Conservation (phyloP, 2,329 filamentous ascomycete genomes). For the Aschersonia sp. region DNA sequence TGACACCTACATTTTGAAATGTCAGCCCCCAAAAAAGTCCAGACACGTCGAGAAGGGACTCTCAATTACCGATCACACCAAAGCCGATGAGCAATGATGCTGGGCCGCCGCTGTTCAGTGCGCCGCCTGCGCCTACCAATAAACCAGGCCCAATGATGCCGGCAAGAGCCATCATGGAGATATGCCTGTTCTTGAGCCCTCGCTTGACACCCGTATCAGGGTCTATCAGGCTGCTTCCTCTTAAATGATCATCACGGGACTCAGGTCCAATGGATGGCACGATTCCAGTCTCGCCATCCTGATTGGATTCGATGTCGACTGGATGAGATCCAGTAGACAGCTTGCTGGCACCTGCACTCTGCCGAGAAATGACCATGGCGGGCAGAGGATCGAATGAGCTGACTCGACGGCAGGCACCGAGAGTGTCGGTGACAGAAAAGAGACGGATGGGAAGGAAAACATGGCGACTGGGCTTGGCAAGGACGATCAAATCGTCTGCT, state of each 20-base stretch:
- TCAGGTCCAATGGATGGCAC: too few species aligned
- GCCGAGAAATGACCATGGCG: too few species aligned
- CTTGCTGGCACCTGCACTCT: too few species aligned
- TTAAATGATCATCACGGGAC: neutral
- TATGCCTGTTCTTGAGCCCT: slow-evolving; percentile 52
- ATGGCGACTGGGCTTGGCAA: too few species aligned
- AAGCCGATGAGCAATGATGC: slow-evolving; percentile 63
- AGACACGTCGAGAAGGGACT: neutral
- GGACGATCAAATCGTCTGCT: too few species aligned
- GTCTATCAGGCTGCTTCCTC: slow-evolving; percentile 33
- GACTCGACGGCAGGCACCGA: too few species aligned
- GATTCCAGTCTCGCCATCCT: too few species aligned
- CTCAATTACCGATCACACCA: slow-evolving; percentile 38
- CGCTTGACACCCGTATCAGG: slow-evolving; percentile 52
- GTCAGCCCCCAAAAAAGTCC: neutral
- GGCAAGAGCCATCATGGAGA: slow-evolving; percentile 51
- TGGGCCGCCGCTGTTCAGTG: slow-evolving; percentile 53
- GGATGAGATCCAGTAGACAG: too few species aligned
- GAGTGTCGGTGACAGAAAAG: too few species aligned
- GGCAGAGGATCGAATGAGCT: too few species aligned
- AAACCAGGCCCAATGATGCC: slow-evolving; percentile 56
- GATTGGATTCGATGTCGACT: too few species aligned
- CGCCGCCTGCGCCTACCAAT: slow-evolving; percentile 57
- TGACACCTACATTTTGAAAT: slow-evolving; percentile 24
- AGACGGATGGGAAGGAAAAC: too few species aligned